These are phyloP conservation scores for Inonotus obliquus DNA, from an alignment of 1,284 basidiomycete genomes.

Conservation along the genomic window DNA sequence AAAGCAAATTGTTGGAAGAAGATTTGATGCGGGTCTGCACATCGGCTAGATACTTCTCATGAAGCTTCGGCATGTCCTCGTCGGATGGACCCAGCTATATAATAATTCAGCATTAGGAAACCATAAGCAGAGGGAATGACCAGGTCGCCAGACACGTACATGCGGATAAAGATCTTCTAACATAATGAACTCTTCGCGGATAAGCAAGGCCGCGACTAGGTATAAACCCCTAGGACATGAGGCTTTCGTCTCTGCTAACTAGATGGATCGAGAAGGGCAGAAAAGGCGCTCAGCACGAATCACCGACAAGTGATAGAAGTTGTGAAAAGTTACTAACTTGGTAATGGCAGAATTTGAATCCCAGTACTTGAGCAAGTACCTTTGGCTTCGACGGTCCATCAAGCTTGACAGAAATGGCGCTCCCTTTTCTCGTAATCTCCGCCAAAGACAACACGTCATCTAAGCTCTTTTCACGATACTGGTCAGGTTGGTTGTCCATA, in stretches of 20 bases:
- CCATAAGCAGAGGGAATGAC: constrained; percentile 19
- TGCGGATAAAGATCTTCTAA: constrained; percentile 86
- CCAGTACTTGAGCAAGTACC: constrained; percentile 86
- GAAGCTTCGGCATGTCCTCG: constrained; percentile 64
- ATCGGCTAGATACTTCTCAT: constrained; percentile 63
- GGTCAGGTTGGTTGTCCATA: constrained; percentile 34
- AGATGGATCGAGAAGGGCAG: constrained; percentile 18
- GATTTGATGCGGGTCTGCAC: constrained; percentile 62
- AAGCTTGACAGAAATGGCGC: constrained; percentile 21
- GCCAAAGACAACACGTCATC: constrained; percentile 60
- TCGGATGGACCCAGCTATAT: constrained; percentile 72
- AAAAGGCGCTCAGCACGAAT: constrained; percentile 9
- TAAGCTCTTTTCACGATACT: constrained; percentile 54
- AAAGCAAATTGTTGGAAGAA: constrained; percentile 75
- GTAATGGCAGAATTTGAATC: constrained; percentile 93
- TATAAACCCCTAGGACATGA: constrained; percentile 71
- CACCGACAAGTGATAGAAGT: constrained; percentile 7
- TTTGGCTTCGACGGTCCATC: constrained; percentile 40
- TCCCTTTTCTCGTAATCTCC: constrained; percentile 29
- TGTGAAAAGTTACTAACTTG: constrained; percentile 48
- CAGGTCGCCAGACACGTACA: constrained; percentile 39
- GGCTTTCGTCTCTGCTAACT: constrained; percentile 57
- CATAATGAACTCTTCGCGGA: constrained; percentile 83
- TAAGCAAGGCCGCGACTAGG: constrained; percentile 80
- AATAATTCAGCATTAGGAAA: neutral